A percentile compares a stretch with the other conserved stretches of the same genome.
These are phyloP conservation scores for Rhodotorula sp. DNA, from an alignment of 1,284 basidiomycete species.

Conservation along the genomic window DNA sequence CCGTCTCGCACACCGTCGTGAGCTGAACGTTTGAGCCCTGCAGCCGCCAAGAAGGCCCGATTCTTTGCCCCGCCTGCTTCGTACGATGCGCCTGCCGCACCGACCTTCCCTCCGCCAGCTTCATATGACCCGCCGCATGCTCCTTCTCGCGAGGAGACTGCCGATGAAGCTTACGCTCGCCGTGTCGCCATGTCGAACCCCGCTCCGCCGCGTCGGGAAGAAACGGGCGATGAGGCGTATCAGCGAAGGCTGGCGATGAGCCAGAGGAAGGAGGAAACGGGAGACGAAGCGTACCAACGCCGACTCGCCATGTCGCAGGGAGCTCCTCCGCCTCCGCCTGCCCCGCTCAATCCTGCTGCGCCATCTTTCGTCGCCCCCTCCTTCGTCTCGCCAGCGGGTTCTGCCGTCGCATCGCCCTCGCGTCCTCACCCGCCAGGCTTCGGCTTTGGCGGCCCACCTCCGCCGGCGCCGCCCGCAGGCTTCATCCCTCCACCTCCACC, in stretches of 20 bases:
- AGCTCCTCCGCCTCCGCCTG: conserved; percentile 41
- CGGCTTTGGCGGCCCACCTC: background rate
- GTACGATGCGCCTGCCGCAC: conserved; percentile 24
- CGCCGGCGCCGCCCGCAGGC: conserved; percentile 12
- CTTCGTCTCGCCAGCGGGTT: conserved; percentile 4
- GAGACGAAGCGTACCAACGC: conserved; percentile 68
- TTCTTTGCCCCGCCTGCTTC: conserved; percentile 39
- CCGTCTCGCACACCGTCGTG: no score
- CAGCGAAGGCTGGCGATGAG: conserved; percentile 50
- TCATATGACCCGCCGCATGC: conserved; percentile 10
- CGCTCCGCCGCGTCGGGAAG: background rate
- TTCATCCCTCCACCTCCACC: conserved; percentile 11
- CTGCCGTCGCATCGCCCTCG: background rate
- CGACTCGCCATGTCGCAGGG: conserved; percentile 61
- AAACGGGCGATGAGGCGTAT: conserved; percentile 70
- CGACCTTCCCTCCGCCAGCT: conserved; percentile 7
- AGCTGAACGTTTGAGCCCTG: background rate
- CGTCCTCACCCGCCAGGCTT: conserved; percentile 17
- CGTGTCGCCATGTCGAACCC: conserved; percentile 61
- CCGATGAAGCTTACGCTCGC: conserved; percentile 64
- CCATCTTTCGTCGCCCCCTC: conserved; percentile 1
- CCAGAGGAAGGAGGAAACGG: conserved; percentile 50
- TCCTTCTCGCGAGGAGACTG: conserved; percentile 35
- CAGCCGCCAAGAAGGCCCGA: conserved; percentile 37
- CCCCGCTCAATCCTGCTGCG: background rate